These are phyloP conservation scores for Aspergillus asperescens DNA, from an alignment of 495 filamentous ascomycete species.

Conservation along the genomic window DNA sequence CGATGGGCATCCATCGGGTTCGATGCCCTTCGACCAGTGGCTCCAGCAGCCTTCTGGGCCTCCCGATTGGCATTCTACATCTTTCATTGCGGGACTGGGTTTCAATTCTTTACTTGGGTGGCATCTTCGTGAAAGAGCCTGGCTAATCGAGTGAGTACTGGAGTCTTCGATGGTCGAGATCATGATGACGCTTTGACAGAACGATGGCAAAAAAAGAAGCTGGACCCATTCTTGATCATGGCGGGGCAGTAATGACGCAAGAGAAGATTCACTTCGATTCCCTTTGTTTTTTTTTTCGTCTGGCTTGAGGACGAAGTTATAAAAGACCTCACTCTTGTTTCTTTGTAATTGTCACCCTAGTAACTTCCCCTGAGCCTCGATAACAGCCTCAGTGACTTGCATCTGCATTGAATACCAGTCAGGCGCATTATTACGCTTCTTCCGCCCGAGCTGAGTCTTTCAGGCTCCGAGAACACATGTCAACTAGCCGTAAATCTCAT, in stretches of 20 bases:
- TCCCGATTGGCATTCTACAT: slow-evolving; percentile 4
- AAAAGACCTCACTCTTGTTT: no score
- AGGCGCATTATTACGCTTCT: no score
- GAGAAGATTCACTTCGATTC: not conserved
- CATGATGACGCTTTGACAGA: slow-evolving; percentile 4
- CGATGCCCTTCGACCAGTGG: slow-evolving; percentile 35
- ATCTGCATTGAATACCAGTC: no score
- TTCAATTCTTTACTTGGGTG: not conserved
- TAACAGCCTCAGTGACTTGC: not conserved
- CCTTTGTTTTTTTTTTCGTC: not conserved
- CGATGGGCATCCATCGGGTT: slow-evolving; percentile 41
- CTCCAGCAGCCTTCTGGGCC: slow-evolving; percentile 15
- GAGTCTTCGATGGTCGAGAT: not conserved
- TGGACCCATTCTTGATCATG: not conserved
- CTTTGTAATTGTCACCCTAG: not conserved
- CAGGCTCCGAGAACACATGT: no score
- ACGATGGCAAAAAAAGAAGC: not conserved
- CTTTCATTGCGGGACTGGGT: not conserved
- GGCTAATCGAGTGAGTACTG: not conserved
- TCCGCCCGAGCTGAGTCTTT: no score
- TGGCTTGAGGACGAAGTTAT: not conserved
- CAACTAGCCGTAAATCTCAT: no score
- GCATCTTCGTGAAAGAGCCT: not conserved
- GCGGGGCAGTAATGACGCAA: slow-evolving; percentile 23
- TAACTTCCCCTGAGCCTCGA: not conserved